A percentile compares a stretch with the other conserved stretches of the same genome.
These are phyloP conservation scores for Solanum dulcamara DNA, from an alignment of 257 asterid species.

Conservation along the genomic window DNA sequence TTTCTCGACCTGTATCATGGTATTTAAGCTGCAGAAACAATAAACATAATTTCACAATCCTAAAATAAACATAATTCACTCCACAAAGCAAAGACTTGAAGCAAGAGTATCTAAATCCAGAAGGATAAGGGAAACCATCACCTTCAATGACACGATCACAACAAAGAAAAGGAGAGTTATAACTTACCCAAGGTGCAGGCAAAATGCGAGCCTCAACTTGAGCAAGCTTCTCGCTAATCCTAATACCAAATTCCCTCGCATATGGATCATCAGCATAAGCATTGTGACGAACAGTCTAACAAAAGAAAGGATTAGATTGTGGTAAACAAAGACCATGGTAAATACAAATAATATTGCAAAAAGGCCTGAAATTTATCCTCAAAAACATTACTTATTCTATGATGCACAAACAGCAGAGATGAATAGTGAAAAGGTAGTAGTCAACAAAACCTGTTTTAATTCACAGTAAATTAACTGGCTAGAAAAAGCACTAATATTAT, in stretches of 20 bases:
- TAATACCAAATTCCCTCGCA: slow-evolving; percentile 91
- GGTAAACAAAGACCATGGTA: background rate
- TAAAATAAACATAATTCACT: background rate
- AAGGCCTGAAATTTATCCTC: background rate
- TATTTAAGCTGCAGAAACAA: slow-evolving; percentile 67
- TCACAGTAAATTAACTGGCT: background rate
- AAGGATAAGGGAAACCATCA: background rate
- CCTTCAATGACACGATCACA: background rate
- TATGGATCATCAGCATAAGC: slow-evolving; percentile 73
- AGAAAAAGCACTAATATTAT: background rate
- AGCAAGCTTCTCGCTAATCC: slow-evolving; percentile 74
- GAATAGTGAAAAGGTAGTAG: background rate
- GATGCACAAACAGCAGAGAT: background rate
- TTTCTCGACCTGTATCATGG: slow-evolving; percentile 95
- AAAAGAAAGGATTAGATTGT: background rate
- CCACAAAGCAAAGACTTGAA: background rate
- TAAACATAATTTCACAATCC: background rate
- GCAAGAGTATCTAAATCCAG: too few species aligned
- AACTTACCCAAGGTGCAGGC: slow-evolving; percentile 87
- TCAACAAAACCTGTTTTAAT: background rate
- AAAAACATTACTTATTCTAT: background rate
- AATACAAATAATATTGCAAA: background rate
- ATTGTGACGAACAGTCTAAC: slow-evolving; percentile 77
- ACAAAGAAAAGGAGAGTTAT: background rate
- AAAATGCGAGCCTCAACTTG: slow-evolving; percentile 96